Evolutionary conservation across 2,329 filamentous ascomycete species (phyloP).

Genomic region (Parafenestella ontariensis): DNA sequence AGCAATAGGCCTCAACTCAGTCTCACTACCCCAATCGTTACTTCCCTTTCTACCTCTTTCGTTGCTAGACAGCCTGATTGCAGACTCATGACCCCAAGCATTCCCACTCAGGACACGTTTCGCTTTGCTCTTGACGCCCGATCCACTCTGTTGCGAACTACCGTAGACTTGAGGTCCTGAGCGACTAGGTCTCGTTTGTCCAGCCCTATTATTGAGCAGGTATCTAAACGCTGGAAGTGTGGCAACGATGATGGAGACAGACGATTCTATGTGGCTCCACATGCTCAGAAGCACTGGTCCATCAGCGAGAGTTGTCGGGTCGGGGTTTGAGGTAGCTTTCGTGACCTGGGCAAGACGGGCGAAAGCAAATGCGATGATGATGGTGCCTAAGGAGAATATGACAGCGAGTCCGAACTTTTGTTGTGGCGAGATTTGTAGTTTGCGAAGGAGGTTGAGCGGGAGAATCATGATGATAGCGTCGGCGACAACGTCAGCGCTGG

Average conservation of each 20-base stretch:
- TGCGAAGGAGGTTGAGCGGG: constrained; percentile 35
- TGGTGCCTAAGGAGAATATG: constrained; percentile 37
- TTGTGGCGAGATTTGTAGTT: constrained; percentile 29
- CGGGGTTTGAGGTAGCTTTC: background rate
- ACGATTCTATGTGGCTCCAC: constrained; percentile 13
- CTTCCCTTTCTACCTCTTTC: background rate
- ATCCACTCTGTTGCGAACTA: background rate
- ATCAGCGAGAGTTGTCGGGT: constrained; percentile 2
- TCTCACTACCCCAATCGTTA: constrained; percentile 7
- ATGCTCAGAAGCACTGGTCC: constrained; percentile 6
- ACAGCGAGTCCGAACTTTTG: constrained; percentile 36
- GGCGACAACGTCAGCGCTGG: constrained; percentile 5
- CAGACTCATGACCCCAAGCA: background rate
- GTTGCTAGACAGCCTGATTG: background rate
- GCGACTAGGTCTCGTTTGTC: background rate
- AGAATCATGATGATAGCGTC: constrained; percentile 35
- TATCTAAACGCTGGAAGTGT: constrained; percentile 10
- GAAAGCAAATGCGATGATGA: constrained; percentile 15
- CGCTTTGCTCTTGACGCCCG: background rate
- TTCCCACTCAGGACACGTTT: background rate
- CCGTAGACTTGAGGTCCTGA: background rate
- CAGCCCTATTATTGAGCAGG: constrained; percentile 1
- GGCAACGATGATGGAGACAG: constrained; percentile 8
- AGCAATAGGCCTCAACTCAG: background rate
- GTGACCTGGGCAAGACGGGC: constrained; percentile 28